Conservation (phyloP, 139 green algal genomes). For the Medakamo hakoo region DNA sequence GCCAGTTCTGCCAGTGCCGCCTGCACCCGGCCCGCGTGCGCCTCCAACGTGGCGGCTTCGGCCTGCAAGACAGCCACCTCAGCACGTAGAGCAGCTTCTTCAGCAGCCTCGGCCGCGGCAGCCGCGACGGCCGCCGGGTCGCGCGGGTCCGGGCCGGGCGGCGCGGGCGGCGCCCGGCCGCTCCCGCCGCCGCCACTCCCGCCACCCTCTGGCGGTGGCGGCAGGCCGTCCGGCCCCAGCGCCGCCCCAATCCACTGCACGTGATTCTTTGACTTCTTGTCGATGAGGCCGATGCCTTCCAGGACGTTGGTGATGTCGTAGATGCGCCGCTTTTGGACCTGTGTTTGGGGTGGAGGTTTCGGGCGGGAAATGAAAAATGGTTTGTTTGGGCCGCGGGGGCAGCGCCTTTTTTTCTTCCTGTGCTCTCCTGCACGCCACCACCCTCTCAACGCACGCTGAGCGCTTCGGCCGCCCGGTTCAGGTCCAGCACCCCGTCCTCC, state of each 20-base stretch:
- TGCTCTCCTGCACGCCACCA: no score
- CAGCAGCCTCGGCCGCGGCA: neutral
- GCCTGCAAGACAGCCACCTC: slow-evolving; percentile 12
- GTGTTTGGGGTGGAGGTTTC: slow-evolving; percentile 1
- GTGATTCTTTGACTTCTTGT: slow-evolving; percentile 87
- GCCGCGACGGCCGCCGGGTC: neutral
- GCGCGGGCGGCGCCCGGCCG: neutral
- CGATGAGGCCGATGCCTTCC: slow-evolving; percentile 87
- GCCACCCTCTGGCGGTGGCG: no score
- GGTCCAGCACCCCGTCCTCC: slow-evolving; percentile 58
- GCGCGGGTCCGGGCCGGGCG: neutral
- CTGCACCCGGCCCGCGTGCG: slow-evolving; percentile 24
- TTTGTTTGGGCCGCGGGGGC: no score
- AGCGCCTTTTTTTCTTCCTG: no score
- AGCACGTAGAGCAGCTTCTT: neutral
- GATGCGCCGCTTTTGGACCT: slow-evolving; percentile 91
- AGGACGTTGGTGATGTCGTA: slow-evolving; percentile 99
- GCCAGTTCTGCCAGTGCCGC: slow-evolving; percentile 13
- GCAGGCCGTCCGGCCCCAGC: slow-evolving; percentile 2
- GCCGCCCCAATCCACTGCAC: slow-evolving; percentile 41
- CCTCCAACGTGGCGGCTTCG: slow-evolving; percentile 27
- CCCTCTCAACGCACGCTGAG: slow-evolving; percentile 51
- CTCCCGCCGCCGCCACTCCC: neutral
- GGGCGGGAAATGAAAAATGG: no score
- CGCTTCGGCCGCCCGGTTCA: slow-evolving; percentile 74